A percentile compares a stretch with the other conserved stretches of the same genome.
Conservation (phyloP, 2,329 filamentous ascomycete species). For the Verticillium dahliae region DNA sequence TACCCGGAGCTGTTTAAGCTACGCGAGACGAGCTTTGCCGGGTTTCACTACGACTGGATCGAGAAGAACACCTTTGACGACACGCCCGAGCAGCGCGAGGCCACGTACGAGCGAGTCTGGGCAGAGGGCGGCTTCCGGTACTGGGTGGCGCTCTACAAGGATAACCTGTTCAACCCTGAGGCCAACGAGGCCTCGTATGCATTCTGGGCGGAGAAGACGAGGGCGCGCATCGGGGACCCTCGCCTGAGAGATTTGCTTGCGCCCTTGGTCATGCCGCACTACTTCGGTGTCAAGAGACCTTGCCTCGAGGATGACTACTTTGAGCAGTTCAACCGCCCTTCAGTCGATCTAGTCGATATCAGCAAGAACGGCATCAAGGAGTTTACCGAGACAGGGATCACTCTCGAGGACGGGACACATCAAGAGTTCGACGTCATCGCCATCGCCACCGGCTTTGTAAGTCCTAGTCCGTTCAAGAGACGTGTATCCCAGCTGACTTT, state of each 20-base stretch:
- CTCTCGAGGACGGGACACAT: constrained; percentile 30
- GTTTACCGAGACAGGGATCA: constrained; percentile 34
- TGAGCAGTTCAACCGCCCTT: constrained; percentile 37
- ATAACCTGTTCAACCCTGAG: constrained; percentile 35
- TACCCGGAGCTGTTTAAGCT: constrained; percentile 46
- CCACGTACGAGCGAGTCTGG: constrained; percentile 42
- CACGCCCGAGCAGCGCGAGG: constrained; percentile 39
- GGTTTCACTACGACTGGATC: constrained; percentile 50
- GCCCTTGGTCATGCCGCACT: constrained; percentile 43
- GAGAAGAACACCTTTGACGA: constrained; percentile 51
- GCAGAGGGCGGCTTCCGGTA: constrained; percentile 45
- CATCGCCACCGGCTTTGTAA: constrained; percentile 36
- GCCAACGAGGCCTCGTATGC: constrained; percentile 47
- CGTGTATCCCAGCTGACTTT: constrained; percentile 1
- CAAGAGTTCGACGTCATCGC: constrained; percentile 37
- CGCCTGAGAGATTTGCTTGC: constrained; percentile 43
- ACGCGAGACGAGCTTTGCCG: constrained; percentile 47
- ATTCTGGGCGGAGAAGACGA: constrained; percentile 48
- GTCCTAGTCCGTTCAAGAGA: neutral
- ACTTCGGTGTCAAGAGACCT: constrained; percentile 46
- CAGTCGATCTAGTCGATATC: constrained; percentile 35
- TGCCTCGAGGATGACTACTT: constrained; percentile 37
- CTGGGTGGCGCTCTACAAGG: constrained; percentile 49
- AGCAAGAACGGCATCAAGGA: constrained; percentile 29
- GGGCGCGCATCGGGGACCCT: constrained; percentile 42